Conservation (phyloP, 2,329 filamentous ascomycete species). For the Trichoderma oligosporum region DNA sequence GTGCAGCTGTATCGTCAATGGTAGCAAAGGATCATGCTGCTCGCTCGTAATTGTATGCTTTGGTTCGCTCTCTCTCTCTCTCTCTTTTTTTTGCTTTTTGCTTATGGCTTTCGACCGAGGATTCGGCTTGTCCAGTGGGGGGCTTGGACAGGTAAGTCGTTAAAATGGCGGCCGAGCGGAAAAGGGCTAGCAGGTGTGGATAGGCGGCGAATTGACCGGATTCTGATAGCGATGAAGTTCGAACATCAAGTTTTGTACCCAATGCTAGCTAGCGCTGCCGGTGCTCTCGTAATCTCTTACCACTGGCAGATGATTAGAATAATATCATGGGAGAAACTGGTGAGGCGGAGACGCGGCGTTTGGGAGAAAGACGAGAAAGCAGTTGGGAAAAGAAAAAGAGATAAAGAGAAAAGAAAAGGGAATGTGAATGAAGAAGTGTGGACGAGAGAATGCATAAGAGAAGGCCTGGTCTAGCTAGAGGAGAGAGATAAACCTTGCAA, state of each 20-base stretch:
- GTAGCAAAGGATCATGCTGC: conserved; percentile 28
- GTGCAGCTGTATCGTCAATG: conserved; percentile 22
- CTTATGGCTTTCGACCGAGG: too few relatives aligned
- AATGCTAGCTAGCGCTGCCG: not conserved
- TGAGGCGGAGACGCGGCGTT: not conserved
- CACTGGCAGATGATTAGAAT: not conserved
- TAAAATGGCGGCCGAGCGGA: not conserved
- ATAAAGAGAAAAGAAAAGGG: not conserved
- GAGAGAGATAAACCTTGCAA: conserved; percentile 8
- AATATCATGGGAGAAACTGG: too few relatives aligned
- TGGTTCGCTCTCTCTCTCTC: too few relatives aligned
- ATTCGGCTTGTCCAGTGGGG: conserved; percentile 15
- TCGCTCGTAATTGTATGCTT: not conserved
- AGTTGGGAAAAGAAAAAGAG: not conserved
- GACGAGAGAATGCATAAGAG: conserved; percentile 9
- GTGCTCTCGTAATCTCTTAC: not conserved
- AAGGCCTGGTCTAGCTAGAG: not conserved
- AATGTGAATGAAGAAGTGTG: not conserved
- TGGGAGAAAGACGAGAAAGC: not conserved
- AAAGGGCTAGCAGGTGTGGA: conserved; percentile 6
- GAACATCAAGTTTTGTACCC: not conserved
- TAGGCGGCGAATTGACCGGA: conserved; percentile 16
- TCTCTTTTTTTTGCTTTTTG: conserved; percentile 3
- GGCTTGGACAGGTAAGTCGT: not conserved
- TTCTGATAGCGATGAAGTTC: not conserved